These are phyloP conservation scores for Comarum palustre DNA, from an alignment of 306 rosid genomes.

Conservation along the genomic window DNA sequence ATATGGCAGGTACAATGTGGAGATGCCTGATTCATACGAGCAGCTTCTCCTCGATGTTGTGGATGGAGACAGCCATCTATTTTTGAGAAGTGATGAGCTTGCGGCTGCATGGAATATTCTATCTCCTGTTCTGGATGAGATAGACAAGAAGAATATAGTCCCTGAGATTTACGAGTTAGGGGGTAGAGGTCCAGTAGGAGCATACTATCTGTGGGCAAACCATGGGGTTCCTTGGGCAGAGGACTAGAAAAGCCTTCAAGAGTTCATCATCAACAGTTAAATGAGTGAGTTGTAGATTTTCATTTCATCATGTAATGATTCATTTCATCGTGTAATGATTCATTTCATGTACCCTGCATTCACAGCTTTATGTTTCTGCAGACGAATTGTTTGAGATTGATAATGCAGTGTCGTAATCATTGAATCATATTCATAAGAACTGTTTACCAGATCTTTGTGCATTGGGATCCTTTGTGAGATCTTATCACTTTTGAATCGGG, in stretches of 20 bases:
- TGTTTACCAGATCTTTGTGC: not conserved
- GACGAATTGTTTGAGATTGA: not conserved
- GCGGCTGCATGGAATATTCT: slow-evolving; percentile 83
- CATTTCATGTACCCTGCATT: not conserved
- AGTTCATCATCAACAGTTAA: not conserved
- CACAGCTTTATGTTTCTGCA: not conserved
- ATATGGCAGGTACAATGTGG: slow-evolving; percentile 61
- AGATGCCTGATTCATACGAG: slow-evolving; percentile 85
- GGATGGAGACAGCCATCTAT: slow-evolving; percentile 79
- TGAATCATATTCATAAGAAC: not conserved
- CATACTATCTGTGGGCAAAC: slow-evolving; percentile 86
- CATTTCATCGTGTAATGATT: not conserved
- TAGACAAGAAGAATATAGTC: slow-evolving; percentile 53
- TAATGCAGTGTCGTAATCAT: not conserved
- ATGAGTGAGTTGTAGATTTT: not conserved
- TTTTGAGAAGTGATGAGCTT: slow-evolving; percentile 80
- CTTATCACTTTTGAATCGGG: too few relatives aligned
- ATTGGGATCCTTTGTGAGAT: not conserved
- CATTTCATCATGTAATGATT: not conserved
- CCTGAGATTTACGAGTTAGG: slow-evolving; percentile 79
- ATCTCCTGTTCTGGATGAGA: slow-evolving; percentile 65
- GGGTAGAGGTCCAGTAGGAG: slow-evolving; percentile 84
- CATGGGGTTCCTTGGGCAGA: slow-evolving; percentile 74
- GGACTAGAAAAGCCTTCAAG: slow-evolving; percentile 37
- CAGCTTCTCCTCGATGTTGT: slow-evolving; percentile 86